These are phyloP conservation scores for Neurospora sp. DNA, from an alignment of 495 filamentous ascomycete species.

Conservation along the genomic window DNA sequence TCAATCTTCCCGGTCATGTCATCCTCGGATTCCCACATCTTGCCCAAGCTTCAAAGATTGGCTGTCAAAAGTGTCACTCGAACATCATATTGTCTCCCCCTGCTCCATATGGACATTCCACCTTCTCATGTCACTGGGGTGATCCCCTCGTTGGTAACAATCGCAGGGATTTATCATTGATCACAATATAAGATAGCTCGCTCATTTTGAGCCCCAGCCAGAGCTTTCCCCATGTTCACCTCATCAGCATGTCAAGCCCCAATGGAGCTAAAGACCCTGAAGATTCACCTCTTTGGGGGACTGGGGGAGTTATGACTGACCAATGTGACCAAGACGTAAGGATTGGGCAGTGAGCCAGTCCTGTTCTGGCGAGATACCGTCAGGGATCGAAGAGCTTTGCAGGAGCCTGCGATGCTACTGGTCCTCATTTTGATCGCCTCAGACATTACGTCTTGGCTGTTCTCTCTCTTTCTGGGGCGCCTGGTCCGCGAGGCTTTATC, in stretches of 20 bases:
- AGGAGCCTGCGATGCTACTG: not conserved
- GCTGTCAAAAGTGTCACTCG: not conserved
- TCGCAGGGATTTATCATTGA: not conserved
- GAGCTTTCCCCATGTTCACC: not conserved
- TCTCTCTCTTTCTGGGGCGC: too few species aligned
- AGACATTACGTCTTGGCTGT: not conserved
- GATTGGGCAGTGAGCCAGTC: not conserved
- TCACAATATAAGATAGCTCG: not conserved
- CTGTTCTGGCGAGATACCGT: not conserved
- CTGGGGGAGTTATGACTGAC: not conserved
- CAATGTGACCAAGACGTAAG: not conserved
- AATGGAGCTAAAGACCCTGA: not conserved
- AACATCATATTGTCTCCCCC: not conserved
- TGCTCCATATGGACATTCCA: not conserved
- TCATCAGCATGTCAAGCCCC: not conserved
- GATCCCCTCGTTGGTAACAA: not conserved
- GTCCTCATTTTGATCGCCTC: not conserved
- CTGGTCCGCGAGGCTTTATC: not conserved
- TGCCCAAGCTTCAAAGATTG: not conserved
- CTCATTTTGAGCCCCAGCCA: not conserved
- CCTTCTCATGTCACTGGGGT: not conserved
- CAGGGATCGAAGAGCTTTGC: not conserved
- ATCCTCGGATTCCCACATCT: not conserved
- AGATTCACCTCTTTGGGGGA: not conserved
- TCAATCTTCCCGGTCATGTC: not conserved